These are phyloP conservation scores for Trametes coccinea DNA, from an alignment of 768 basidiomycete species.

Conservation along the genomic window DNA sequence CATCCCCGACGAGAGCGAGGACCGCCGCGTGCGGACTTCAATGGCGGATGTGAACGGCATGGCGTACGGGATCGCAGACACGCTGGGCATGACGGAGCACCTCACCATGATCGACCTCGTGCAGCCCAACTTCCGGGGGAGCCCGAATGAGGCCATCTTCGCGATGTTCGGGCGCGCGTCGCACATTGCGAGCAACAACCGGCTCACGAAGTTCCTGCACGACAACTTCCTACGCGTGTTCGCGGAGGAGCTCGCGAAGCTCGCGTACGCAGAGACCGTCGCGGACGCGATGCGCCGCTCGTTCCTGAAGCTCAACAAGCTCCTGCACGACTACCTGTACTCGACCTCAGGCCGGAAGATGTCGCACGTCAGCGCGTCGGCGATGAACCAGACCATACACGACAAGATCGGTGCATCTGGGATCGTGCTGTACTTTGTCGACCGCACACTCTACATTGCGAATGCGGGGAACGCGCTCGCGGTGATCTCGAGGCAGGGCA, in stretches of 20 bases:
- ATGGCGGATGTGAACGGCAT: slow-evolving; percentile 85
- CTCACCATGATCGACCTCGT: slow-evolving; percentile 93
- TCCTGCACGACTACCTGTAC: slow-evolving; percentile 68
- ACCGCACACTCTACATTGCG: slow-evolving; percentile 81
- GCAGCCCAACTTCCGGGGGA: slow-evolving; percentile 77
- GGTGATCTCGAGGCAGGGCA: slow-evolving; percentile 77
- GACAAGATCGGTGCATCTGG: slow-evolving; percentile 80
- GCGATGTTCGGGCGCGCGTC: slow-evolving; percentile 91
- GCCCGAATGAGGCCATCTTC: slow-evolving; percentile 83
- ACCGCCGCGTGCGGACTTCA: slow-evolving; percentile 90
- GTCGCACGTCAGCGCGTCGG: slow-evolving; percentile 60
- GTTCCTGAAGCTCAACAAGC: slow-evolving; percentile 85
- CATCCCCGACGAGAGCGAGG: slow-evolving; percentile 83
- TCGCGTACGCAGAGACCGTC: slow-evolving; percentile 43
- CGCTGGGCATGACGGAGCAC: slow-evolving; percentile 74
- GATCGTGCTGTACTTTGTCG: slow-evolving; percentile 81
- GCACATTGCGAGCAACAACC: slow-evolving; percentile 59
- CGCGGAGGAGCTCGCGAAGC: slow-evolving; percentile 51
- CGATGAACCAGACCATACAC: slow-evolving; percentile 33
- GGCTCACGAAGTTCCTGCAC: slow-evolving; percentile 79
- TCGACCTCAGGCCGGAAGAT: slow-evolving; percentile 59
- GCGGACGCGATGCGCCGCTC: slow-evolving; percentile 81
- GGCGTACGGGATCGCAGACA: slow-evolving; percentile 96
- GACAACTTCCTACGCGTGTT: slow-evolving; percentile 76
- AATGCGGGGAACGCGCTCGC: slow-evolving; percentile 89